phyloP scores from a whole-genome alignment of 164 flowering plant species.

The Paratinospora sagittata region DNA sequence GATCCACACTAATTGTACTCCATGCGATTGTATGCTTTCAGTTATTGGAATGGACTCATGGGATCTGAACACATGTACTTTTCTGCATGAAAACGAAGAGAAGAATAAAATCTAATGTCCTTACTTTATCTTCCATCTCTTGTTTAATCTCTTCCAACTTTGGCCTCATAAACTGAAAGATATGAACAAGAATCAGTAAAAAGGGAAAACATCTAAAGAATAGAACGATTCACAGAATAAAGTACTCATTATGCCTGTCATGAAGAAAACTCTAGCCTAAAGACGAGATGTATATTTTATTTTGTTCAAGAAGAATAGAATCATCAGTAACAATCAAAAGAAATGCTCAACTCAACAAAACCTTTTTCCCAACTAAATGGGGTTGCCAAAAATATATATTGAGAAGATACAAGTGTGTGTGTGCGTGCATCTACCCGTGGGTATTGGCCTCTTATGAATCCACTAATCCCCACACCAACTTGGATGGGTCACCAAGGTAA shows the following conservation, averaged over 20 bases:
- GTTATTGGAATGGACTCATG: not conserved
- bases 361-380: too few relatives aligned
- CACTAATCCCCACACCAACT: too few relatives aligned
- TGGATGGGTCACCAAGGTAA: too few relatives aligned
- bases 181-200: constrained; percentile 1
- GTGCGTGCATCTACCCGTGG: too few relatives aligned
- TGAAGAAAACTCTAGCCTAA: not conserved
- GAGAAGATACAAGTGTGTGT: too few relatives aligned
- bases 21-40: not conserved
- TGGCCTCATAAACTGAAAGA: constrained; percentile 59
- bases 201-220: not conserved
- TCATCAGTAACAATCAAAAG: not conserved
- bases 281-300: not conserved
- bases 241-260: not conserved
- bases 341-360: too few relatives aligned
- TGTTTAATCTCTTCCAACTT: constrained; percentile 48
- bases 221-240: not conserved
- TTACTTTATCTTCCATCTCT: constrained; percentile 45
- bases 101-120: not conserved
- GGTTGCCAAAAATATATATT: too few relatives aligned
- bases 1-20: not conserved
- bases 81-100: not conserved
- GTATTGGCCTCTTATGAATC: too few relatives aligned
- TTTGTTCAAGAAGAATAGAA: not conserved
- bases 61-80: not conserved